Conservation (phyloP, 176 grass and related monocot species). For the Pontederia paniculata region DNA sequence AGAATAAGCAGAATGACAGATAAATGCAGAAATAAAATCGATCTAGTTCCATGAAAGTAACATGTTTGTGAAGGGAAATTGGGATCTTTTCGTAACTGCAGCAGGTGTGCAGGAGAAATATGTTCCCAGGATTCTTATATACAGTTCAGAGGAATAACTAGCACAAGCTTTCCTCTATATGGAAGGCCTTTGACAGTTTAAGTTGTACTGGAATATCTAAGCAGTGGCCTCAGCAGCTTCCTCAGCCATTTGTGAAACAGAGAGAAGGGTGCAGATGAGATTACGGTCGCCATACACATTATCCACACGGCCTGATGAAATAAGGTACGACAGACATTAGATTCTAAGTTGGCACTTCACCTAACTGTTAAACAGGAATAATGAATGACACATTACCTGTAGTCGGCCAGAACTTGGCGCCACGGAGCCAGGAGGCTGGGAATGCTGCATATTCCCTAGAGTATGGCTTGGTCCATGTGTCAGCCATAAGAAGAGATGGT, state of each 20-base stretch:
- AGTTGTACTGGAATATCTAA: conserved; percentile 1
- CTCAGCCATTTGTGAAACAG: conserved; percentile 63
- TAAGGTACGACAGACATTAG: background rate
- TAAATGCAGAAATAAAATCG: background rate
- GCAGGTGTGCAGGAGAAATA: background rate
- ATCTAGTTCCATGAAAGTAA: conserved; percentile 3
- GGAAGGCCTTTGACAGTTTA: background rate
- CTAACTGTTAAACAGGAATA: background rate
- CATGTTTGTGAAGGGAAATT: background rate
- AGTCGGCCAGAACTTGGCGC: conserved; percentile 94
- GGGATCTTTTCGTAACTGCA: conserved; percentile 1
- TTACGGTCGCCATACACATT: conserved; percentile 98
- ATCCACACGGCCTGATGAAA: conserved; percentile 66
- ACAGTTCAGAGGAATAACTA: conserved; percentile 1
- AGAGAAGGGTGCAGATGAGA: conserved; percentile 87
- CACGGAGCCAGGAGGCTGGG: conserved; percentile 86
- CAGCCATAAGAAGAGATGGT: conserved; percentile 70
- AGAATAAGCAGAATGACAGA: too few relatives aligned
- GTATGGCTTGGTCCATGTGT: conserved; percentile 91
- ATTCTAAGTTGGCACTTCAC: background rate
- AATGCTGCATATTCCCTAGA: conserved; percentile 86
- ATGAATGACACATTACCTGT: conserved; percentile 39
- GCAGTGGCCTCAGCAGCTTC: conserved; percentile 86
- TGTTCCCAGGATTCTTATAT: conserved; percentile 4
- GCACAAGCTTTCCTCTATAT: background rate